Percentiles rank a stretch among this genome's conserved stretches.
Conservation (phyloP, 2,329 filamentous ascomycete genomes). For the Cytospora paraplurivora region DNA sequence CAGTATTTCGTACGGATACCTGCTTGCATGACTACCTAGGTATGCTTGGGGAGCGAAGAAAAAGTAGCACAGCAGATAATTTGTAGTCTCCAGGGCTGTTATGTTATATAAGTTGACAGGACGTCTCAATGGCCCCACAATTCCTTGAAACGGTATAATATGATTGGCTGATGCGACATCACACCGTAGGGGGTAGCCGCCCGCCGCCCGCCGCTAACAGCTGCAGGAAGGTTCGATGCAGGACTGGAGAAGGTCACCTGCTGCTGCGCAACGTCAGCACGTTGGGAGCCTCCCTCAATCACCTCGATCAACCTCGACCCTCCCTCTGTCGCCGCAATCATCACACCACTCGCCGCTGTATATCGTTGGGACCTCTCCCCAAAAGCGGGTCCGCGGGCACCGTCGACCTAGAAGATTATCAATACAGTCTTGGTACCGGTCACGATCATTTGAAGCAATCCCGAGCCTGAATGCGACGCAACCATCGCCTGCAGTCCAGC, state of each 20-base stretch:
- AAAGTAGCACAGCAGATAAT: constrained; percentile 6
- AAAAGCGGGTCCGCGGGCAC: too few species aligned
- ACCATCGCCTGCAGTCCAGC: background rate
- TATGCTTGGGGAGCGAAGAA: background rate
- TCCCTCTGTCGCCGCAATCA: background rate
- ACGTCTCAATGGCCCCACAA: constrained; percentile 1
- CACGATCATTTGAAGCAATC: too few species aligned
- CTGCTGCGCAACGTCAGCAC: constrained; percentile 19
- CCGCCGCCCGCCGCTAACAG: background rate
- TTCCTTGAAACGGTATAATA: constrained; percentile 14
- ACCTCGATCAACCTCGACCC: background rate
- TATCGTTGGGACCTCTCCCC: too few species aligned
- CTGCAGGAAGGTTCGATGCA: background rate
- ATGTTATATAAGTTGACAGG: background rate
- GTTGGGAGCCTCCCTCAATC: constrained; percentile 15
- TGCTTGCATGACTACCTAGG: background rate
- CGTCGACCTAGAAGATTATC: too few species aligned
- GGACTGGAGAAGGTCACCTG: background rate
- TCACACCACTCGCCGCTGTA: too few species aligned
- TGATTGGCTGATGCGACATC: background rate
- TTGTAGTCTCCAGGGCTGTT: too few species aligned
- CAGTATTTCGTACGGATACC: background rate
- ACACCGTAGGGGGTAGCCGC: background rate
- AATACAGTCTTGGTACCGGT: too few species aligned
- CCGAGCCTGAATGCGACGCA: background rate